Conservation (phyloP, 371 early-diverging fungal genomes). For the Mortierella sp. region DNA sequence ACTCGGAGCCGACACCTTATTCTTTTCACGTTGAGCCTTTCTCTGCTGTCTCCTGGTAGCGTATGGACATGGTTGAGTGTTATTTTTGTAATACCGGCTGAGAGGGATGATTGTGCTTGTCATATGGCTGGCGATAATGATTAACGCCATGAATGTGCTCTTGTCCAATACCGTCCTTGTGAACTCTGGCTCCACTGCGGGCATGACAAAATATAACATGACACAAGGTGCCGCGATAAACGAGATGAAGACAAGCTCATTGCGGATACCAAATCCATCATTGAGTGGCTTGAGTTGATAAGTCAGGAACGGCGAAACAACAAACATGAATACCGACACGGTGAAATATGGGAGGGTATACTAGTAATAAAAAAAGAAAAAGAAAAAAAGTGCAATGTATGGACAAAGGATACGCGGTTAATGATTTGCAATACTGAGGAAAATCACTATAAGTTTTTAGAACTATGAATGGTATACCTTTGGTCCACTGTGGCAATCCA, state of each 20-base stretch:
- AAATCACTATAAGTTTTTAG: neutral
- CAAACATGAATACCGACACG: constrained; percentile 31
- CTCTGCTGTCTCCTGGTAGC: constrained; percentile 9
- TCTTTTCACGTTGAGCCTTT: neutral
- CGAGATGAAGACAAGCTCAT: constrained; percentile 36
- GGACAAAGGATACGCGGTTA: neutral
- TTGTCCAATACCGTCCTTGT: constrained; percentile 25
- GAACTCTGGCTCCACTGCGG: constrained; percentile 10
- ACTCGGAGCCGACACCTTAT: neutral
- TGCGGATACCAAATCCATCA: constrained; percentile 55
- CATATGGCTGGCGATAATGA: constrained; percentile 32
- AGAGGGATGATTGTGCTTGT: constrained; percentile 35
- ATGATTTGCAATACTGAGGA: neutral
- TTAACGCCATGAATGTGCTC: constrained; percentile 32
- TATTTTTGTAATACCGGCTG: constrained; percentile 18
- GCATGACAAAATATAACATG: constrained; percentile 25
- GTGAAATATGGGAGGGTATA: constrained; percentile 20
- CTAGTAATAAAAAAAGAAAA: constrained; percentile 11
- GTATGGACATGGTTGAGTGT: constrained; percentile 16
- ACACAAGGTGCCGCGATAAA: constrained; percentile 24
- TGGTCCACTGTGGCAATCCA: constrained; percentile 23
- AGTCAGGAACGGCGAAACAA: constrained; percentile 38
- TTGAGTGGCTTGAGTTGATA: constrained; percentile 31
- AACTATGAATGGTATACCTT: constrained; percentile 14
- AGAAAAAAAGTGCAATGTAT: neutral